A percentile compares a stretch with the other conserved stretches of the same genome.
Conservation (phyloP, 768 basidiomycete species). For the Rubroboletus pulcherrimus region DNA sequence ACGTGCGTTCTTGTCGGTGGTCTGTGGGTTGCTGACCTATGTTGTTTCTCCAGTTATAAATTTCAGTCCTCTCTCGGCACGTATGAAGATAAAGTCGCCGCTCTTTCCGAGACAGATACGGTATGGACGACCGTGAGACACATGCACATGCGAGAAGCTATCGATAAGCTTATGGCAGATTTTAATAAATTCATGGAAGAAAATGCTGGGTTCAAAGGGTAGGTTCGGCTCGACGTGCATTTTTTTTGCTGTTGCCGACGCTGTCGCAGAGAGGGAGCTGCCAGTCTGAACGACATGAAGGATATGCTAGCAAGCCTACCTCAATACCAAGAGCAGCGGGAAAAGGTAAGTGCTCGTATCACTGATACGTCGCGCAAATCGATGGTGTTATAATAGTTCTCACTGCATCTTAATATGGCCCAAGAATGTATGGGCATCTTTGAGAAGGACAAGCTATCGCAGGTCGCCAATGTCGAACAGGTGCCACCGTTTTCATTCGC, state of each 20-base stretch:
- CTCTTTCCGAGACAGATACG: conserved; percentile 79
- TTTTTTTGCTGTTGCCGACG: conserved; percentile 1
- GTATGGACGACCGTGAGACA: conserved; percentile 94
- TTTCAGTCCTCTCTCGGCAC: conserved; percentile 86
- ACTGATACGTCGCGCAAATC: neutral
- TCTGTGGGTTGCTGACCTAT: conserved; percentile 6
- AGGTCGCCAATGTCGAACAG: conserved; percentile 89
- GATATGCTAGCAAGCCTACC: conserved; percentile 96
- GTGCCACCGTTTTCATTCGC: conserved; percentile 31
- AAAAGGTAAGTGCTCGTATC: conserved; percentile 57
- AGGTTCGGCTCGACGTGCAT: conserved; percentile 21
- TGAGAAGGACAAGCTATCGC: conserved; percentile 79
- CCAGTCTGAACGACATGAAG: conserved; percentile 95
- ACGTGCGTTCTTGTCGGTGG: conserved; percentile 51
- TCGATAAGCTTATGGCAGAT: conserved; percentile 94
- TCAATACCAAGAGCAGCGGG: conserved; percentile 91
- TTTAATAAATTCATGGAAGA: conserved; percentile 94
- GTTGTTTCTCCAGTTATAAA: conserved; percentile 61
- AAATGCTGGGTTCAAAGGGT: conserved; percentile 94
- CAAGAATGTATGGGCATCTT: conserved; percentile 96
- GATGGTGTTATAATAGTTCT: conserved; percentile 60
- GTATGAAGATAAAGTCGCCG: conserved; percentile 85
- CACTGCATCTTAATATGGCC: conserved; percentile 94
- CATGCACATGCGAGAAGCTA: conserved; percentile 98
- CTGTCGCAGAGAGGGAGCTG: conserved; percentile 62